Conservation (phyloP, 371 early-diverging fungal genomes). For the Batkoa obscura region DNA sequence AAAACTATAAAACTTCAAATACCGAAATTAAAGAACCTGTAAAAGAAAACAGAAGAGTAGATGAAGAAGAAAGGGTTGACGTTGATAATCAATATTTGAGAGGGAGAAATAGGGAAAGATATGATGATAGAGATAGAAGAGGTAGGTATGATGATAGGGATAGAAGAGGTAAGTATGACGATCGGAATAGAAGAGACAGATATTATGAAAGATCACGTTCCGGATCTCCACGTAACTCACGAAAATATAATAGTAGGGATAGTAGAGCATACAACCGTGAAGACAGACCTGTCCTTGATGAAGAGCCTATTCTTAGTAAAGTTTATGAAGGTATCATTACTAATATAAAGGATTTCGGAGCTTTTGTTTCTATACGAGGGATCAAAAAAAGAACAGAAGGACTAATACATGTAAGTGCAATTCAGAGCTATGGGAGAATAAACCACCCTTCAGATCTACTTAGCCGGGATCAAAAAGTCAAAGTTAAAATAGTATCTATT, state of each 20-base stretch:
- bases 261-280: slow-evolving; percentile 10
- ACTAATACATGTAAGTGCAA: slow-evolving; percentile 65
- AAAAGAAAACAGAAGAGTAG: background rate
- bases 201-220: background rate
- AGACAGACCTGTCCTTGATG: slow-evolving; percentile 20
- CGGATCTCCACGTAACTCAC: background rate
- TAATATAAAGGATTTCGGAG: slow-evolving; percentile 77
- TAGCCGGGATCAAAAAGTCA: slow-evolving; percentile 49
- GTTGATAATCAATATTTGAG: too few relatives aligned
- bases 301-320: slow-evolving; percentile 67
- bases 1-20: background rate
- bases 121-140: too few relatives aligned
- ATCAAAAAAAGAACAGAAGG: slow-evolving; percentile 52
- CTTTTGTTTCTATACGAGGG: slow-evolving; percentile 72
- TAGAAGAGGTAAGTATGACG: slow-evolving; percentile 9
- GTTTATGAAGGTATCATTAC: slow-evolving; percentile 68
- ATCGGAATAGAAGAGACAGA: slow-evolving; percentile 6
- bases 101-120: too few relatives aligned
- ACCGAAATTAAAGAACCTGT: background rate
- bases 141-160: slow-evolving; percentile 14
- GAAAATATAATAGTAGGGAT: background rate
- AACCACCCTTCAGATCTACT: slow-evolving; percentile 66
- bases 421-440: slow-evolving; percentile 42
- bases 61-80: background rate
- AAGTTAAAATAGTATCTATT: slow-evolving; percentile 83